Conservation (phyloP, 2,329 filamentous ascomycete species). For the Didymella lethalis region DNA sequence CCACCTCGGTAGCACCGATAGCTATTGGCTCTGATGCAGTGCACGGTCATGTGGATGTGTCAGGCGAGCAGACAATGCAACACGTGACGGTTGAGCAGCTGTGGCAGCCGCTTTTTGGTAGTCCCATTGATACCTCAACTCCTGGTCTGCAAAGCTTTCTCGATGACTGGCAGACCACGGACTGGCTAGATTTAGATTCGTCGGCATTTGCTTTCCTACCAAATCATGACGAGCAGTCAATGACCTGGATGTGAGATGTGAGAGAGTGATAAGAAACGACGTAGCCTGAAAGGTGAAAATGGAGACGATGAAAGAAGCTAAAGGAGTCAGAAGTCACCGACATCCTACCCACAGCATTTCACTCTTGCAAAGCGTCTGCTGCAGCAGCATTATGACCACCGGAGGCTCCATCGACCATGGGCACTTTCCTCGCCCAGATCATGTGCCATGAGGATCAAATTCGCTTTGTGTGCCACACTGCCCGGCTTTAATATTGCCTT, state of each 20-base stretch:
- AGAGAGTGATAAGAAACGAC: too few relatives aligned
- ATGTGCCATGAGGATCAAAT: too few relatives aligned
- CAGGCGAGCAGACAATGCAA: neutral
- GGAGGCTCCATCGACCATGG: too few relatives aligned
- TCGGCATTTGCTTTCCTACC: constrained; percentile 38
- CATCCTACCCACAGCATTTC: too few relatives aligned
- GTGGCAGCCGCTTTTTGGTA: constrained; percentile 35
- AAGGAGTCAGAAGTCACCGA: too few relatives aligned
- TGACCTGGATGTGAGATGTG: constrained; percentile 19
- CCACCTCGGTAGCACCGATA: neutral
- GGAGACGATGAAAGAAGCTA: too few relatives aligned
- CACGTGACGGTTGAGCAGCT: constrained; percentile 10
- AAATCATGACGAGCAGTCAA: constrained; percentile 9
- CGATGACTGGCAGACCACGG: constrained; percentile 45
- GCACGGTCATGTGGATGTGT: neutral
- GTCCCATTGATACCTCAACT: constrained; percentile 28
- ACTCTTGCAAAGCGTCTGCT: too few relatives aligned
- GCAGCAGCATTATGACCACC: too few relatives aligned
- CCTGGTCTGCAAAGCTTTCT: constrained; percentile 32
- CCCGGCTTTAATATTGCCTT: too few relatives aligned
- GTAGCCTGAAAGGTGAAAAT: too few relatives aligned
- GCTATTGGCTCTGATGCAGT: neutral
- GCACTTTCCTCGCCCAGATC: too few relatives aligned
- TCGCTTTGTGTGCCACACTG: too few relatives aligned
- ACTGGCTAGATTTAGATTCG: constrained; percentile 48